Conservation (phyloP, 2,329 filamentous ascomycete genomes). For the Alternaria conjuncta region DNA sequence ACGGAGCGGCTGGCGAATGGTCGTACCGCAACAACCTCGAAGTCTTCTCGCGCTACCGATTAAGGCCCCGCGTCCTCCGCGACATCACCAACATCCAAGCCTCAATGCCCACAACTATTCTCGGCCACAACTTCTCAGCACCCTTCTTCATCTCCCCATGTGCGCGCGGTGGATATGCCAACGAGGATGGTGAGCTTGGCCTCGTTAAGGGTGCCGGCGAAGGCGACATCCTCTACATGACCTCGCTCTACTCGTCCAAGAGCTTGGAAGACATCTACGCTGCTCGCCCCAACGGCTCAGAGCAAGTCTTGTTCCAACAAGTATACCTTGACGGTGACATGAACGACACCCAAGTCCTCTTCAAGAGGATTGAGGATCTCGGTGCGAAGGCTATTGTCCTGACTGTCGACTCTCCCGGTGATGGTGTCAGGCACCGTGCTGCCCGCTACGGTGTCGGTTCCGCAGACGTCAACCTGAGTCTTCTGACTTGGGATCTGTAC, state of each 20-base stretch:
- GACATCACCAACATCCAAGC: slow-evolving; percentile 55
- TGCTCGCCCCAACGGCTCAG: slow-evolving; percentile 9
- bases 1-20: slow-evolving; percentile 63
- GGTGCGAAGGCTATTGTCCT: slow-evolving; percentile 52
- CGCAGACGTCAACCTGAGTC: slow-evolving; percentile 39
- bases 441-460: slow-evolving; percentile 40
- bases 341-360: slow-evolving; percentile 38
- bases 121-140: slow-evolving; percentile 61
- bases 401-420: slow-evolving; percentile 51
- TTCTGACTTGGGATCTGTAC: slow-evolving; percentile 46
- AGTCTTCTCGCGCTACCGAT: slow-evolving; percentile 57
- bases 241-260: slow-evolving; percentile 46
- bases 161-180: slow-evolving; percentile 49
- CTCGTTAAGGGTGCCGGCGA: slow-evolving; percentile 58
- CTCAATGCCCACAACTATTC: slow-evolving; percentile 54
- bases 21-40: slow-evolving; percentile 65
- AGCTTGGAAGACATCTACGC: slow-evolving; percentile 25
- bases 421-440: slow-evolving; percentile 48
- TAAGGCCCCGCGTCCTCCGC: slow-evolving; percentile 58
- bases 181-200: slow-evolving; percentile 58
- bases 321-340: slow-evolving; percentile 47
- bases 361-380: slow-evolving; percentile 38
- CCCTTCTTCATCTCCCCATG: slow-evolving; percentile 63
- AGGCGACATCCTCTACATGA: slow-evolving; percentile 60
- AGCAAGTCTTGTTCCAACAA: slow-evolving; percentile 51